Base-by-base conservation (phyloP, 2,329 filamentous ascomycete genomes). In the Pseudocercospora vitis region DNA sequence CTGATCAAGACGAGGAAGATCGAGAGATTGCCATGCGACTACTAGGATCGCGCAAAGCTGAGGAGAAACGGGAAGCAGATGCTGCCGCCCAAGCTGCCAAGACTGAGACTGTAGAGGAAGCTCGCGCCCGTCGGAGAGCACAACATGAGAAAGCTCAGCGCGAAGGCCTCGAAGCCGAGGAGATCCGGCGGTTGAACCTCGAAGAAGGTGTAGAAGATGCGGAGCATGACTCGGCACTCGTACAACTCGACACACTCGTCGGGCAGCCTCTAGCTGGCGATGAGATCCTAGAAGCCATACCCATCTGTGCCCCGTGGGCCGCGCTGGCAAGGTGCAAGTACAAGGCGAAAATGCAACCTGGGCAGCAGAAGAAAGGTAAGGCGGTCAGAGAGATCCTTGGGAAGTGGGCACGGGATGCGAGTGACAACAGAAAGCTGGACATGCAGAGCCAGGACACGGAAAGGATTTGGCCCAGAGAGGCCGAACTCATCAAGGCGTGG, bases 291-390 rank as follows among this genome's bases (percentile, higher is more conserved):
- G 78, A 81, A 39, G 82, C 81, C 0, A 78, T 85, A 45, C 81
- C 83, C 1, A 75, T 86, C 5, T 84, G 81, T 50, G 83, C 83
- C 7, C 83, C 83, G 1, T 86, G 83, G 83, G 74, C 76, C n/a
- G 79, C 83, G 0, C 70, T 86, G 50, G 73, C 78, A 73, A 82
- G 81, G 52, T 88, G 87, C 73, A 96, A 96, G 73, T 97, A 96
- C 77, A 95, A 95, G 72, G 89, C 86, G 50, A 99, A 99, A 76
- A 72, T 99, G 64, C 94, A 97, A 73, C 94, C 94, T 0, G 94
- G 94, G 0, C 74, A 84, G 0, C 81, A 86, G 59, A 99, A 97
- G 79, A 96, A 96, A 75, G 92, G 94, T 7, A 97, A 96, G 70
- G 91, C 91, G 0, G 84, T 96, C 44, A 89, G 89, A 69, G 92